Evolutionary conservation across 306 rosid species (phyloP).

Genomic region (Glycine soja): DNA sequence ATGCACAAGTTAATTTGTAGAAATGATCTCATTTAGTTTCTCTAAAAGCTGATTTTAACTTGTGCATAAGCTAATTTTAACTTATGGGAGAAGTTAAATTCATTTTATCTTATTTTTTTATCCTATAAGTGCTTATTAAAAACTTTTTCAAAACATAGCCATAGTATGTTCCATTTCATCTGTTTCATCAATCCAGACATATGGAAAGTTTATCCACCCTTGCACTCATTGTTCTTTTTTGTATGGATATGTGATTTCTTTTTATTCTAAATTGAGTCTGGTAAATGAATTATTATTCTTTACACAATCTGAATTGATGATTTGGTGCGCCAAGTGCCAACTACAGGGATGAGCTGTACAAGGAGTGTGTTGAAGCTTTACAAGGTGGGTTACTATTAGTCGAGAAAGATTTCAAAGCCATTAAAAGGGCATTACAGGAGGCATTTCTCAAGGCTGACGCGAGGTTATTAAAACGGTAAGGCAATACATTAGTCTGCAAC

Average conservation of each 20-base stretch:
- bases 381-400: constrained; percentile 76
- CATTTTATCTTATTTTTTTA: not conserved
- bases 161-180: not conserved
- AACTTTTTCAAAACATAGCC: not conserved
- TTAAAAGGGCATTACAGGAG: constrained; percentile 69
- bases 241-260: not conserved
- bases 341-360: constrained; percentile 89
- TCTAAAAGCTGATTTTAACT: not conserved
- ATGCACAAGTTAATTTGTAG: not conserved
- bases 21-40: too few species aligned
- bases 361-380: constrained; percentile 80
- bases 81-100: not conserved
- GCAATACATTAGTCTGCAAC: not conserved
- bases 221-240: not conserved
- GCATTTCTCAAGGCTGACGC: constrained; percentile 79
- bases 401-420: constrained; percentile 65
- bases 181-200: not conserved
- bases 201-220: not conserved
- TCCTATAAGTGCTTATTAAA: too few species aligned
- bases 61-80: not conserved
- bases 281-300: constrained; percentile 19
- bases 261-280: constrained; percentile 7
- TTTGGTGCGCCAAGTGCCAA: constrained; percentile 47
- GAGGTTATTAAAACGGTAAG: constrained; percentile 76
- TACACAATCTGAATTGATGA: constrained; percentile 35